Evolutionary conservation across 257 asterid genomes (phyloP), one percentile per base, ranked within the genome.

Genomic region (Prunella vulgaris): DNA sequence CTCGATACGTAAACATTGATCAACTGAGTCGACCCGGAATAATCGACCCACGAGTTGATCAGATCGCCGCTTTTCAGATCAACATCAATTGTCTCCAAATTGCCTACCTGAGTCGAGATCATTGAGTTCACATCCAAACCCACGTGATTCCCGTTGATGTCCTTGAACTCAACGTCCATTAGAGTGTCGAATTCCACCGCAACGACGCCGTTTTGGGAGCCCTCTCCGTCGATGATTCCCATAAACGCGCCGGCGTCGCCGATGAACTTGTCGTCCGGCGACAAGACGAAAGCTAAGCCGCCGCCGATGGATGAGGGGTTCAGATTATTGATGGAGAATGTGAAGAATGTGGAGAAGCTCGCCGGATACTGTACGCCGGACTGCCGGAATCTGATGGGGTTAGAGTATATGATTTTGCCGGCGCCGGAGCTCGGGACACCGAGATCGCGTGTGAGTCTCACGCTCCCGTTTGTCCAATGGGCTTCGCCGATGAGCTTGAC

Each of bases 241-340:
- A 92, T 35, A 30, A 70, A 92, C 3, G 85, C 96, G 3, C 96
- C 97, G 74, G 85, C 85, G 61, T 89, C 96, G 6, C 97, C 97
- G 24, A 92, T 7, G 14, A 61, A 53, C 18, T 68, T 84, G 52
- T 77, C 96, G 62, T 84, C 89, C 20, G 92, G 82, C 3, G 96
- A 82, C 44, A 92, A 76, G 48, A 92, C 75, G 60, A 92, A 89
- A 1, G 97, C 97, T 46, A 92, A 69, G 5, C 97, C 97, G 22
- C 96, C 96, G 46, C 97, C 97, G 63, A 92, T 83, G 40, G 97
- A 92, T 0, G 92, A 82, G 1, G 96, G 97, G 75, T 92, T 92
- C 68, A 89, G 53, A 63, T 92, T 89, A 0, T 70, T 32, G 30
- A 92, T 71, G 1, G 95, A 89, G 76, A 92, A 89, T 2, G 97